phyloP scores from a whole-genome alignment of 1,284 basidiomycete genomes.

The Rhodotorula sp. region DNA sequence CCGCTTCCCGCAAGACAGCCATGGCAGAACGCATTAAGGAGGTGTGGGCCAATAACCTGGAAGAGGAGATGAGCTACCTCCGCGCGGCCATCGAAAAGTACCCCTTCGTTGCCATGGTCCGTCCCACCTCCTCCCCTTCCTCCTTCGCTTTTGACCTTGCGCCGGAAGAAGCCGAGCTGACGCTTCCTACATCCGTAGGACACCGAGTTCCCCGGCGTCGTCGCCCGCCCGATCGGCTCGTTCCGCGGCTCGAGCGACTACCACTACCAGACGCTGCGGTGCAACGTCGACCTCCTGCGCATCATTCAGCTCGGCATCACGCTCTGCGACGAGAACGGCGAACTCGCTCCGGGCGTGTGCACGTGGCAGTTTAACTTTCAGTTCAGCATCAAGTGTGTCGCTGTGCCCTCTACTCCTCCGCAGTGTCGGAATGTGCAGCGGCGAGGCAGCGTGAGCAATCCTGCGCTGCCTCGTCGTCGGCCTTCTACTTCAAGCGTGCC shows the following conservation, averaged over 20 bases:
- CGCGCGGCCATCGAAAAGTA: slow-evolving; percentile 84
- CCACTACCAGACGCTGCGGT: slow-evolving; percentile 98
- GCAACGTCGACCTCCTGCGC: slow-evolving; percentile 96
- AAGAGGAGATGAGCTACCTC: slow-evolving; percentile 84
- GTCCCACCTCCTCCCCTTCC: slow-evolving; percentile 41
- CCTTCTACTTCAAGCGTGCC: too few relatives aligned
- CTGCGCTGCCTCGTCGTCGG: too few relatives aligned
- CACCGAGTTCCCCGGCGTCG: slow-evolving; percentile 98
- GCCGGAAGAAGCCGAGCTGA: slow-evolving; percentile 2
- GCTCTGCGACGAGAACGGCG: slow-evolving; percentile 88
- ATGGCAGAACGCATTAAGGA: slow-evolving; percentile 55
- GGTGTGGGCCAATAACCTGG: slow-evolving; percentile 93
- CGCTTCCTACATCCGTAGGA: slow-evolving; percentile 62
- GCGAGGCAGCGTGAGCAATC: too few relatives aligned
- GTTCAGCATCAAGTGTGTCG: slow-evolving; percentile 80
- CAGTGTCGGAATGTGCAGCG: too few relatives aligned
- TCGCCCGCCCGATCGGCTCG: slow-evolving; percentile 91
- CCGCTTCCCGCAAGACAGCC: background rate
- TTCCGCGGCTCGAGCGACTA: slow-evolving; percentile 98
- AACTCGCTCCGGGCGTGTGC: slow-evolving; percentile 74
- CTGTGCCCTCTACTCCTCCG: too few relatives aligned
- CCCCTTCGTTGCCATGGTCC: slow-evolving; percentile 93
- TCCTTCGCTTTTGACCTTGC: background rate
- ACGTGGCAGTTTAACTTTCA: slow-evolving; percentile 99
- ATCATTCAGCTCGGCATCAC: slow-evolving; percentile 98